A percentile compares a stretch with the other conserved stretches of the same genome.
Evolutionary conservation across 306 rosid species (phyloP).

Genomic region (Sesbania bispinosa): DNA sequence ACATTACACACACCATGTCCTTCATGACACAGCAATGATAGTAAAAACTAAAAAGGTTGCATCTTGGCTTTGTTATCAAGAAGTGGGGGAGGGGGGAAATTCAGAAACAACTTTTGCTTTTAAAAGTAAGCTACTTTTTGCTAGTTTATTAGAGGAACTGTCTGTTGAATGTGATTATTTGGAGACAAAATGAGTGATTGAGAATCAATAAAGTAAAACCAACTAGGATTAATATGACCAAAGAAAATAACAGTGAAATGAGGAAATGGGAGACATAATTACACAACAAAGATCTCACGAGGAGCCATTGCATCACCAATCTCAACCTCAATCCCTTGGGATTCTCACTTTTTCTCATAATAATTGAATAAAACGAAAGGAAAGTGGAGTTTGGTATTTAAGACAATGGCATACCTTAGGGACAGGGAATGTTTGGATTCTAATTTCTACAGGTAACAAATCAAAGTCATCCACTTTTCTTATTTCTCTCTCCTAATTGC

Average conservation of each 20-base stretch:
- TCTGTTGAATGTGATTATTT: conserved; percentile 42
- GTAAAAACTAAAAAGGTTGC: conserved; percentile 29
- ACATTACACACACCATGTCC: conserved; percentile 25
- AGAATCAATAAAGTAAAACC: conserved; percentile 57
- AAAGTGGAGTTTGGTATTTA: conserved; percentile 38
- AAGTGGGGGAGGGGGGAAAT: not conserved
- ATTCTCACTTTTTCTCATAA: conserved; percentile 39
- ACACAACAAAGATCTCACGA: conserved; percentile 51
- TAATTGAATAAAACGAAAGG: conserved; percentile 28
- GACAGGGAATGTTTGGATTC: conserved; percentile 64
- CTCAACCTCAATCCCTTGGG: conserved; percentile 51
- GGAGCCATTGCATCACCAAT: conserved; percentile 40
- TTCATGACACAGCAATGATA: conserved; percentile 20
- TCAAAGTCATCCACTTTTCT: not conserved
- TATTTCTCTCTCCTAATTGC: conserved; percentile 5
- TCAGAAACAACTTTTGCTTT: conserved; percentile 50
- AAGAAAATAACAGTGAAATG: not conserved
- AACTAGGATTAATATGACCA: conserved; percentile 27
- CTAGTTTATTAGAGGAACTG: conserved; percentile 43
- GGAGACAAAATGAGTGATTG: conserved; percentile 50
- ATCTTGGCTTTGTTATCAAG: conserved; percentile 5
- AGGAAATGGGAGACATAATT: conserved; percentile 34
- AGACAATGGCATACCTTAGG: conserved; percentile 30
- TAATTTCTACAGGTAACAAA: conserved; percentile 30
- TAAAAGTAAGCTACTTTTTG: conserved; percentile 57